Base-by-base conservation (phyloP, 352 stramenopile genomes). In the Phytophthora colocasiae region DNA sequence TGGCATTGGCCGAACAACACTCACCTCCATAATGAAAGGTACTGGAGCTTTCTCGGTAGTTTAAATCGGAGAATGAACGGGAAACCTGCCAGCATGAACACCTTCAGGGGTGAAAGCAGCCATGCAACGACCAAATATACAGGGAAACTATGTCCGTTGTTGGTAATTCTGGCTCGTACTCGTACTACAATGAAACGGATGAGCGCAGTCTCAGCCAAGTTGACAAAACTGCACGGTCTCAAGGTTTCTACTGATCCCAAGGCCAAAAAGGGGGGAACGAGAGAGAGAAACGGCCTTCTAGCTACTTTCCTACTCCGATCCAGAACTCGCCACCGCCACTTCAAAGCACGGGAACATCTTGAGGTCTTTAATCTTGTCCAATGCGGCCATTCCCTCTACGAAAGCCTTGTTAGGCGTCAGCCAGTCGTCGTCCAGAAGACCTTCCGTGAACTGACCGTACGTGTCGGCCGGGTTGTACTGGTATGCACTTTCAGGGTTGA, bases 401-500 rank as follows among this genome's bases (percentile, higher is more conserved):
- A 90, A 93, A 1, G 69, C 76, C 36, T 75, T 78, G 69, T 93
- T 89, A 10, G 80, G 77, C 10, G 82, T 89, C 8, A 91, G 61
- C 82, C 82, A 93, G 63, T 93, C 82, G 45, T 93, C 80, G 6
- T 75, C 57, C 29, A 93, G 63, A 55, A 93, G 50, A 1, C 82
- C 82, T 52, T 93, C 82, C 1, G 79, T 90, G 57, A 91, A 93
- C 0, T 58, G 58, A 24, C 82, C 84, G 55, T 72, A 83, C 15
- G 61, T 87, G 51, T 90, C 81, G 7, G 83, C 78, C 0, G 84
- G 84, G 47, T 92, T 92, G 72, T 73, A 91, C 66, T 88, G 77
- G 66, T 93, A 93, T 45, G 80, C 84, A 69, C 75, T 88, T 68
- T 91, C 84, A 0, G 84, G 84, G 47, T 93, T 93, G 2, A 93